Evolutionary conservation across 2,329 filamentous ascomycete genomes (phyloP), one percentile per base, ranked within the genome.

Genomic region (Hypoxylon sp.): DNA sequence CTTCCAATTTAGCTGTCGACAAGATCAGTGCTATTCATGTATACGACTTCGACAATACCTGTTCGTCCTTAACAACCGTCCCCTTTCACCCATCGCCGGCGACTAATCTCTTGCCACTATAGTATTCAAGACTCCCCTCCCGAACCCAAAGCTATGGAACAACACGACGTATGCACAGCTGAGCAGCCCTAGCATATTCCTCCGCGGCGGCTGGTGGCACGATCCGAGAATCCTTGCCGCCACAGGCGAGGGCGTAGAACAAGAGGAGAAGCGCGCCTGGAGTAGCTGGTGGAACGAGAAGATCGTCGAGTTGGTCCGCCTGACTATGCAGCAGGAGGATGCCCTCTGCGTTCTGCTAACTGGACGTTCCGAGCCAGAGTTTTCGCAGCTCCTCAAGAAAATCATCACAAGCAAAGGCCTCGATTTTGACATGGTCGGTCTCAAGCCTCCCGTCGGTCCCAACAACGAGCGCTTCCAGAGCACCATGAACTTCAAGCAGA

Each of bases 11-110:
- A 84, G 83, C 85, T 26, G 81, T 87, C 9, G 81, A 89, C 37
- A 80, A 85, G 52, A 88, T 98, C 75, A 91, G 86, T 72, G 78
- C 86, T 7, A 86, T 99, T 48, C 94, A 98, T 72, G 84, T 99
- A 66, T 98, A 98, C 78, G 95, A 99, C 75, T 99, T 98, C 74
- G 95, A 99, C 76, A 98, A 99, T 72, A 98, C 94, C 31, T 78
- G 91, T 94, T 79, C 73, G 88, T 62, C 49, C 4, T 23, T 17
- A 23, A 9, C 31, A 13, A n/a, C 31, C 38, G 24, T 47, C 23
- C 58, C 37, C 3, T 23, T 15, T 41, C 24, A 24, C 26, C 15
- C n/a, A 17, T 23, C 9, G 67, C 60, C 66, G n/a, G 9, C 20
- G 21, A 26, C 41, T 49, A 50, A 60, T 2, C 18, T 11, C n/a